Base-by-base conservation (phyloP, 1,139 yeast genomes). In the Cylindricascospora bacillispora region DNA sequence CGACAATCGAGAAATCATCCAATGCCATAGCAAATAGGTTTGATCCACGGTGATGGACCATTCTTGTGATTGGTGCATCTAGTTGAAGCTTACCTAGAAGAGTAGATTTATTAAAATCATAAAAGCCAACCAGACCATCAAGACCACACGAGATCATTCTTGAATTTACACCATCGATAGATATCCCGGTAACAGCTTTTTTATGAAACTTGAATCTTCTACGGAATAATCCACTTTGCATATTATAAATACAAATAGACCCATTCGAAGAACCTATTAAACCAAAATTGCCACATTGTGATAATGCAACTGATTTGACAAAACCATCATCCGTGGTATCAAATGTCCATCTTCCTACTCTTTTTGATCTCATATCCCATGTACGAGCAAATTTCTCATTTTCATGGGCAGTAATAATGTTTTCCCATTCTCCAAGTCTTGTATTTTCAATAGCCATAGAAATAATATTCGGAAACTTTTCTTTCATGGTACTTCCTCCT, bases 231-330 rank as follows among this genome's bases (percentile, higher is more conserved):
- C 98, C 98, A 47, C 94, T 81, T 57, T 92, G 98, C 54, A 92
- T 60, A 51, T 92, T 92, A 56, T 76, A 86, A 10, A 79, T 82
- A 17, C 79, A 86, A 40, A 89, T 77, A n/a, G 82, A 77, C 40
- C 99, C 99, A 24, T 62, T 59, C 2, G 89, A 67, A 4, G 95
- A 83, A n/a, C 97, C 99, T 15, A 92, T 79, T 28, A 89, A 59
- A 1, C 80, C 95, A 57, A 92, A 92, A 54, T 92, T 92, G 23
- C 98, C 98, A 65, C 99, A 92, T 36, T 75, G 81, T 0, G 95
- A 80, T 20, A 89, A 70, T 15, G 80, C 69, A 6, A 83, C 92
- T 17, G 80, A 57, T 48, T 78, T 81, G n/a, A 73, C 93, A n/a
- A 71, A 51, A 1, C 93, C 86, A 4, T 67, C 74, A 55, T 92